phyloP scores from a whole-genome alignment of 2,329 filamentous ascomycete genomes.

The Fonsecaea multimorphosa region DNA sequence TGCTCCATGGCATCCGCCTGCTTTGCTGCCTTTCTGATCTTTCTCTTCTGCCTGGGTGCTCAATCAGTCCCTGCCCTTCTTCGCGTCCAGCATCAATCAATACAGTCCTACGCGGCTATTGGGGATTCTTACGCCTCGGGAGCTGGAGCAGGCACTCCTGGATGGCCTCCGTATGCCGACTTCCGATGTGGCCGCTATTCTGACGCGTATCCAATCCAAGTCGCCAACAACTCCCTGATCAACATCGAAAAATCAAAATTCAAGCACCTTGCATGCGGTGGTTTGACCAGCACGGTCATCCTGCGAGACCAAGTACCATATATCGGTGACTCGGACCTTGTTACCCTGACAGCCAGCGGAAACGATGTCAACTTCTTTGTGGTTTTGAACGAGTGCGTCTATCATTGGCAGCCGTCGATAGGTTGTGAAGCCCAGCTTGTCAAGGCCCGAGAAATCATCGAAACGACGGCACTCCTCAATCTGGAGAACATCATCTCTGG shows the following conservation, averaged over 20 bases:
- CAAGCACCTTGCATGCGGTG: conserved; percentile 41
- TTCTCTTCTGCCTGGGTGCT: conserved; percentile 1
- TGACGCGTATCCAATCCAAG: conserved; percentile 40
- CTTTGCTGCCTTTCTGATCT: not conserved
- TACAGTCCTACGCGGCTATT: conserved; percentile 37
- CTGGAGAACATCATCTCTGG: conserved; percentile 34
- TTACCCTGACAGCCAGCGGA: conserved; percentile 41
- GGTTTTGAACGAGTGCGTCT: conserved; percentile 42
- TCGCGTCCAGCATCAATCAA: not conserved
- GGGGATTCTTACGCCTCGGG: conserved; percentile 43
- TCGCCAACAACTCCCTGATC: conserved; percentile 33
- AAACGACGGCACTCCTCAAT: conserved; percentile 37
- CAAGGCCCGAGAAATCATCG: conserved; percentile 31
- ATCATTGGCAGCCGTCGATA: conserved; percentile 37
- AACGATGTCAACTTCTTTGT: conserved; percentile 42
- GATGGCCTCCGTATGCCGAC: conserved; percentile 26
- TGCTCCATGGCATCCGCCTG: conserved; percentile 8
- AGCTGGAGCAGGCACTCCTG: conserved; percentile 38
- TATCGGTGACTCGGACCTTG: conserved; percentile 35
- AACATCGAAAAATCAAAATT: conserved; percentile 29
- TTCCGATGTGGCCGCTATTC: conserved; percentile 38
- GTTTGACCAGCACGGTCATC: conserved; percentile 34
- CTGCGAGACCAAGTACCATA: conserved; percentile 35
- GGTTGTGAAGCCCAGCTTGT: conserved; percentile 34
- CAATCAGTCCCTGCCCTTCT: not conserved